Conservation (phyloP, 371 early-diverging fungal species). For the Lichtheimia ramosa region DNA sequence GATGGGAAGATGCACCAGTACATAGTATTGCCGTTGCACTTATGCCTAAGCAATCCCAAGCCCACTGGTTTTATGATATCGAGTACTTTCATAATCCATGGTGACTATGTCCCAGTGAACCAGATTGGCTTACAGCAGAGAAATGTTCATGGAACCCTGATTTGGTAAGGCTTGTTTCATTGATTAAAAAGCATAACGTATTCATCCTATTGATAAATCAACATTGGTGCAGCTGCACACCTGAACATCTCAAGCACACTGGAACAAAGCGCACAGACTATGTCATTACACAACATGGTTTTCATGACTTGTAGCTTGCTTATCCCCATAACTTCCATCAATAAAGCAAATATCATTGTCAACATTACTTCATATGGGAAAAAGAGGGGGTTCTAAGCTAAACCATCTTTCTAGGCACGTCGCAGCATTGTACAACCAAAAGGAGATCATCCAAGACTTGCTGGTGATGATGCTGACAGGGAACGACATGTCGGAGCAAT, state of each 20-base stretch:
- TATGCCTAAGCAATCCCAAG: constrained; percentile 63
- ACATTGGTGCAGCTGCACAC: constrained; percentile 19
- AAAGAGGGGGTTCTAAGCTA: background rate
- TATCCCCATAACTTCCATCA: background rate
- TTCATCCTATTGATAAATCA: constrained; percentile 1
- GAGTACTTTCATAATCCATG: constrained; percentile 77
- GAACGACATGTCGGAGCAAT: constrained; percentile 27
- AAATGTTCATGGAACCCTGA: constrained; percentile 63
- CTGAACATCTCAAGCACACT: constrained; percentile 12
- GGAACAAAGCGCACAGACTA: constrained; percentile 12
- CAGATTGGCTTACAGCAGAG: constrained; percentile 39
- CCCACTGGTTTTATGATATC: constrained; percentile 90
- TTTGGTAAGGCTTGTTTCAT: constrained; percentile 38
- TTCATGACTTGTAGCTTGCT: background rate
- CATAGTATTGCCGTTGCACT: constrained; percentile 83
- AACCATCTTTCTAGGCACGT: constrained; percentile 50
- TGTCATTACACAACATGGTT: constrained; percentile 6
- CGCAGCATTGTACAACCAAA: constrained; percentile 67
- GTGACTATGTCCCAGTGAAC: constrained; percentile 68
- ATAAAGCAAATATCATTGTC: no score
- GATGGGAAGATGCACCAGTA: constrained; percentile 97
- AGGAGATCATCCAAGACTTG: constrained; percentile 55
- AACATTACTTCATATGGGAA: no score
- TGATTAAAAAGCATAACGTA: constrained; percentile 20
- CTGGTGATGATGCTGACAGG: constrained; percentile 26